Evolutionary conservation across 1,284 basidiomycete species (phyloP).

Genomic region (Paramarasmius palmivorus): DNA sequence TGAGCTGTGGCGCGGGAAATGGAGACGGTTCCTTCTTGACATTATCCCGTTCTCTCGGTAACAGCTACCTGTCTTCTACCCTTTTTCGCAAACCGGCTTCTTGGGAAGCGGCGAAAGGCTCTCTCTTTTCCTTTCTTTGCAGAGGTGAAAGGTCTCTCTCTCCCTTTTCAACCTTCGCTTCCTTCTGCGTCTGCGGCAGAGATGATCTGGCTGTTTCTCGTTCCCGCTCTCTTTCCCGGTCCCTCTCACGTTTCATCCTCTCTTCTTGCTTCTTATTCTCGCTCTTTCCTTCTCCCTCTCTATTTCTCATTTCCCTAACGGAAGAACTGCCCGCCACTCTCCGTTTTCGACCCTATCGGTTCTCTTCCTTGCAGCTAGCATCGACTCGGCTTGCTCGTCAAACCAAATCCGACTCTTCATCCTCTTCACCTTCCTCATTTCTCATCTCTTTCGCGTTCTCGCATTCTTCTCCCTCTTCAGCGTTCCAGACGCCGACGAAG

Average conservation of each 20-base stretch:
- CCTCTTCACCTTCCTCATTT: conserved; percentile 20
- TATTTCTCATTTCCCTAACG: conserved; percentile 22
- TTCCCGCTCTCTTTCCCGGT: neutral
- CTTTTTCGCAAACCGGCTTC: conserved; percentile 18
- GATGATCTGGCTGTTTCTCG: neutral
- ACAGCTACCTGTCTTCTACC: conserved; percentile 37
- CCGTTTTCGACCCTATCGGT: too few relatives aligned
- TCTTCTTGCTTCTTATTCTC: conserved; percentile 16
- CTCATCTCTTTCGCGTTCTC: conserved; percentile 6
- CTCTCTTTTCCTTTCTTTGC: conserved; percentile 29
- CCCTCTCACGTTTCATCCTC: neutral
- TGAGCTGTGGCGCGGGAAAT: conserved; percentile 21
- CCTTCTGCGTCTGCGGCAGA: too few relatives aligned
- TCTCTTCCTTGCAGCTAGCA: too few relatives aligned
- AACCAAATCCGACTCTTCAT: neutral
- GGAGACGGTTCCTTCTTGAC: conserved; percentile 19
- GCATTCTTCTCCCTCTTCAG: conserved; percentile 20
- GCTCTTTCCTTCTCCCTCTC: conserved; percentile 16
- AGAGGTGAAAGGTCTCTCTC: conserved; percentile 10
- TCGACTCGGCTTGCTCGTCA: too few relatives aligned
- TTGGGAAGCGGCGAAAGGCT: conserved; percentile 27
- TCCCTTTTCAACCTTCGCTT: neutral
- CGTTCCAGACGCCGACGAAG: neutral
- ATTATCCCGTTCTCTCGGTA: conserved; percentile 23
- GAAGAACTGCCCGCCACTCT: conserved; percentile 17